Percentiles rank a stretch among this genome's conserved stretches.
phyloP scores from a whole-genome alignment of 1,139 yeast genomes.

The Hansenula anomala region DNA sequence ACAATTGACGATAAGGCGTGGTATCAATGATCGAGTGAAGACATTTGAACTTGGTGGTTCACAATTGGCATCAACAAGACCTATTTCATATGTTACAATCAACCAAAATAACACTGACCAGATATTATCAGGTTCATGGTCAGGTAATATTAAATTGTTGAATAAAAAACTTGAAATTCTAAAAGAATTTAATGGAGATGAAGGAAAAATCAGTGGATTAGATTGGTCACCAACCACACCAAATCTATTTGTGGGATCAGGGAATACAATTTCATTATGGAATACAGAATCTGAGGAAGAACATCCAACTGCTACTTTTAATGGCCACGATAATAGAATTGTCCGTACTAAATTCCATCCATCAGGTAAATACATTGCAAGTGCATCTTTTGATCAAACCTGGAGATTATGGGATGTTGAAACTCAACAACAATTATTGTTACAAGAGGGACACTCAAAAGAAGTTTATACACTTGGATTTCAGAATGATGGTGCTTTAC shows the following conservation, averaged over 20 bases:
- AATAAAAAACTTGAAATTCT: slow-evolving; percentile 33
- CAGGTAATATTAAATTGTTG: slow-evolving; percentile 60
- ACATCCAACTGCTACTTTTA: slow-evolving; percentile 16
- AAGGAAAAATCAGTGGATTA: slow-evolving; percentile 65
- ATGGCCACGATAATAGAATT: slow-evolving; percentile 52
- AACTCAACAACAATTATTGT: slow-evolving; percentile 38
- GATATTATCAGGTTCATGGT: slow-evolving; percentile 81
- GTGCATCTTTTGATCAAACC: slow-evolving; percentile 81
- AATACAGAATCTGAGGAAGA: slow-evolving; percentile 2
- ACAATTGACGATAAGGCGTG: slow-evolving; percentile 43
- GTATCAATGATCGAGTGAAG: slow-evolving; percentile 33
- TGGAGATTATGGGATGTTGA: slow-evolving; percentile 86
- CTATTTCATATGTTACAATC: slow-evolving; percentile 57
- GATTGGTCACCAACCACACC: slow-evolving; percentile 50
- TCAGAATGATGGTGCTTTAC: slow-evolving; percentile 75
- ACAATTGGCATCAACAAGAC: slow-evolving; percentile 63
- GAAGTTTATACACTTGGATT: slow-evolving; percentile 61
- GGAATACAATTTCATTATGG: slow-evolving; percentile 32
- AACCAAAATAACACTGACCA: slow-evolving; percentile 28
- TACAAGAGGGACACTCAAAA: slow-evolving; percentile 85
- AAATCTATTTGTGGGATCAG: slow-evolving; percentile 50
- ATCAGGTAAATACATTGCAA: slow-evolving; percentile 44
- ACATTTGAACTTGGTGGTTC: slow-evolving; percentile 55
- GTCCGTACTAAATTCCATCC: slow-evolving; percentile 70
- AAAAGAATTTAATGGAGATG: slow-evolving; percentile 31